Evolutionary conservation across 176 grass and related monocot genomes (phyloP), one percentile per base, ranked within the genome.

Genomic region (Oryza rufipogon): DNA sequence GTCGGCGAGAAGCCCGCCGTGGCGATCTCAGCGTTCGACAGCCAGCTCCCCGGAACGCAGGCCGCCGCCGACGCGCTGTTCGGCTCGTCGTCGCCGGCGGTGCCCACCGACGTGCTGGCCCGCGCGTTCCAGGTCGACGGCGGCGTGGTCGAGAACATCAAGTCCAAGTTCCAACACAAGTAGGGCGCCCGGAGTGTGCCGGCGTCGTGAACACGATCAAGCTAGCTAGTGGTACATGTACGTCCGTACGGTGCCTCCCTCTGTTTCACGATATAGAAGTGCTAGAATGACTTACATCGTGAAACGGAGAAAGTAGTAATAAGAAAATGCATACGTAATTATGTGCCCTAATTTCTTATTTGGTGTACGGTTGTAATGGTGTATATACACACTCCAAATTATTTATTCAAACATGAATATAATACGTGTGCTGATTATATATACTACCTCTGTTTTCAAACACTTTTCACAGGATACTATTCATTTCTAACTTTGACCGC

Each of bases 1-100:
- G 81, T 79, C 41, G 94, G 82, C 1, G 38, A 34, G 0, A 13
- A 2, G 1, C 39, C 81, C 9, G 94, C 94, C 47, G 79, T 83
- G 0, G 91, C 74, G 0, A 69, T 93, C 22, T 77, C 87, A 0
- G 84, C 89, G 17, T 96, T 91, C 84, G 39, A 93, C 81, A 93
- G 91, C 87, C 94, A 96, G 89, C 3, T 93, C 14, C 89, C 89
- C 0, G 94, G 94, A 64, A 86, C 89, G 36, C 87, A 86, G 38
- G 20, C 78, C 25, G 71, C 83, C 22, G 84, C 79, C 16, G 52
- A 15, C 1, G 75, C 87, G 4, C 76, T 93, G 74, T 97, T 97
- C 71, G 83, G 75, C 7, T 76, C 91, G 1, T 76, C 91, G 1
- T 13, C 25, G 23, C 90, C 88, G 47, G 8, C 67, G 1, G 66